Percentiles rank a stretch among this genome's conserved stretches.
phyloP scores from a whole-genome alignment of 805 yeast genomes.

The Candida mattraensis region DNA sequence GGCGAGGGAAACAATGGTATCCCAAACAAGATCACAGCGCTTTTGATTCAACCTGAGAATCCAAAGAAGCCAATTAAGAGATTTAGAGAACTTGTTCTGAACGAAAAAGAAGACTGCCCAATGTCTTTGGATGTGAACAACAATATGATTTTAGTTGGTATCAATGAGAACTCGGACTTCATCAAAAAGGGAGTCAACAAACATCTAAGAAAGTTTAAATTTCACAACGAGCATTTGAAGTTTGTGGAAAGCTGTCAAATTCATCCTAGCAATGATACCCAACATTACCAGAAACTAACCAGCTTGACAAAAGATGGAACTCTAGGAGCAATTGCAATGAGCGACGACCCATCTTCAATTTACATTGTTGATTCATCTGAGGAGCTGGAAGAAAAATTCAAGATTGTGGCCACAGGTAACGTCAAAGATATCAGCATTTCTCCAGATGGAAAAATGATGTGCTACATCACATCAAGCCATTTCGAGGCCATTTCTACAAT shows the following conservation, averaged over 20 bases:
- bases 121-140: conserved; percentile 67
- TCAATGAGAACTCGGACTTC: conserved; percentile 65
- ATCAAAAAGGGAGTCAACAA: conserved; percentile 63
- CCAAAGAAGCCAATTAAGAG: conserved; percentile 50
- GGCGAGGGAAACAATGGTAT: conserved; percentile 92
- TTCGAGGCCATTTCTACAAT: conserved; percentile 53
- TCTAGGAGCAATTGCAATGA: conserved; percentile 67
- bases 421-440: conserved; percentile 67
- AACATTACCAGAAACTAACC: conserved; percentile 66
- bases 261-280: conserved; percentile 45
- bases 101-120: conserved; percentile 80
- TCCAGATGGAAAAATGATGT: conserved; percentile 63
- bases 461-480: conserved; percentile 57
- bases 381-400: conserved; percentile 52
- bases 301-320: conserved; percentile 57
- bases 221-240: conserved; percentile 59
- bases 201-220: conserved; percentile 66
- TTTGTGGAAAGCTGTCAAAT: conserved; percentile 61
- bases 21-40: conserved; percentile 75
- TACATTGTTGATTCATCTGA: conserved; percentile 56
- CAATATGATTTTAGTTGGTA: conserved; percentile 64
- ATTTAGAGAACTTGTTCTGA: conserved; percentile 53
- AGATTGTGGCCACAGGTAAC: conserved; percentile 51
- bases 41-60: conserved; percentile 55
- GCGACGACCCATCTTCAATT: conserved; percentile 61